These are phyloP conservation scores for Colletotrichum liriopes DNA, from an alignment of 2,329 filamentous ascomycete genomes.

Conservation along the genomic window DNA sequence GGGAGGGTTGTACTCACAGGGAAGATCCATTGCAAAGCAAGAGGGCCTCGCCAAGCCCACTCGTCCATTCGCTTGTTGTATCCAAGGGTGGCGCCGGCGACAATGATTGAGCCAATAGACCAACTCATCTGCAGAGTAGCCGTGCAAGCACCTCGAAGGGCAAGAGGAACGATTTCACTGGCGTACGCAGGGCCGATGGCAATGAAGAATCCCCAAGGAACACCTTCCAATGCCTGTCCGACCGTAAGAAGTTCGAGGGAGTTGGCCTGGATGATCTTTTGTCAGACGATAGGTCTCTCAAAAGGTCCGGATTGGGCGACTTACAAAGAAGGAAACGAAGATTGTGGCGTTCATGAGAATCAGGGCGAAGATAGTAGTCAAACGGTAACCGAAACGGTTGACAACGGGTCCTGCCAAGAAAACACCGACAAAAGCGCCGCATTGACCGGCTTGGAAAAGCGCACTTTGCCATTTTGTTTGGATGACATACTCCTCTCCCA, in stretches of 20 bases:
- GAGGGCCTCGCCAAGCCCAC: conserved; percentile 61
- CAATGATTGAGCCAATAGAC: conserved; percentile 74
- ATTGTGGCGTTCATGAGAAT: conserved; percentile 53
- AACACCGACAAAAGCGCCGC: conserved; percentile 56
- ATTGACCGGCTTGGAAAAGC: conserved; percentile 52
- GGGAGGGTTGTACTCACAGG: conserved; percentile 48
- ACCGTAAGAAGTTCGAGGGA: conserved; percentile 61
- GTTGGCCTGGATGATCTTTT: conserved; percentile 49
- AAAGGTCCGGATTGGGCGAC: conserved; percentile 54
- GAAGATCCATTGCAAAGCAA: conserved; percentile 73
- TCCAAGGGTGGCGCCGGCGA: conserved; percentile 67
- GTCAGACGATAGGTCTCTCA: conserved; percentile 36
- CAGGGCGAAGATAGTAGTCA: conserved; percentile 53
- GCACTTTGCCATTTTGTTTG: conserved; percentile 60
- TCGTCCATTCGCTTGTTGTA: conserved; percentile 60
- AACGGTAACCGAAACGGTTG: conserved; percentile 55
- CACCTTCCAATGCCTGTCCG: conserved; percentile 70
- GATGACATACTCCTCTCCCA: conserved; percentile 48
- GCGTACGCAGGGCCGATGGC: conserved; percentile 75
- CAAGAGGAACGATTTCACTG: conserved; percentile 72
- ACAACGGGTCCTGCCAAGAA: conserved; percentile 57
- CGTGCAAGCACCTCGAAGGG: conserved; percentile 69
- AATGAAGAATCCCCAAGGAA: conserved; percentile 76
- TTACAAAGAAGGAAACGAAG: conserved; percentile 63
- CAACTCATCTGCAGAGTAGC: conserved; percentile 77